Evolutionary conservation across 306 rosid genomes (phyloP).

Genomic region (Albizia julibrissin): DNA sequence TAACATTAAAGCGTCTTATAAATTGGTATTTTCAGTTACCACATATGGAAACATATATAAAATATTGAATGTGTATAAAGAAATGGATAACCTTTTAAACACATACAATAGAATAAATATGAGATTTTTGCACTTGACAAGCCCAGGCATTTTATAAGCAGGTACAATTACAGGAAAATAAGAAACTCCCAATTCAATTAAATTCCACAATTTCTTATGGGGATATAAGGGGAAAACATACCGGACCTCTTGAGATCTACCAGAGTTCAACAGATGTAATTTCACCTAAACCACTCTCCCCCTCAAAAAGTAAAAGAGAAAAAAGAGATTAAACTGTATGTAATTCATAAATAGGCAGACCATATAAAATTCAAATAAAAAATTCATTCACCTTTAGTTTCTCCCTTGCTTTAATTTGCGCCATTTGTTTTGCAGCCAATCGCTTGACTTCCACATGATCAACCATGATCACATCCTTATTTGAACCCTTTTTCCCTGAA

Average conservation of each 20-base stretch:
- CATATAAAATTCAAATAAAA: slow-evolving; percentile 6
- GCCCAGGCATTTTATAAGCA: not conserved
- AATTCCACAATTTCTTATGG: not conserved
- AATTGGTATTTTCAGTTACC: not conserved
- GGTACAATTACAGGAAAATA: not conserved
- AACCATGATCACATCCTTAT: slow-evolving; percentile 72
- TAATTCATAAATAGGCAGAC: not conserved
- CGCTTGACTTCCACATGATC: slow-evolving; percentile 95
- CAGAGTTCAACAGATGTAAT: not conserved
- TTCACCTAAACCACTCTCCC: not conserved
- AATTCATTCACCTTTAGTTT: slow-evolving; percentile 62
- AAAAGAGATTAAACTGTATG: not conserved
- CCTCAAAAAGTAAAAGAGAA: not conserved
- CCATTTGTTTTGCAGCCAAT: slow-evolving; percentile 89
- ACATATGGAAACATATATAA: not conserved
- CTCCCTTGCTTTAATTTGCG: slow-evolving; percentile 72
- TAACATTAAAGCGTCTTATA: slow-evolving; percentile 2
- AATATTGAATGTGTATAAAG: not conserved
- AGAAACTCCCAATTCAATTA: not conserved
- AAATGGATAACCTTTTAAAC: not conserved
- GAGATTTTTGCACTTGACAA: not conserved
- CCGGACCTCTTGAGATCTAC: not conserved
- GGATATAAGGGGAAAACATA: not conserved
- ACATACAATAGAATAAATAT: not conserved
- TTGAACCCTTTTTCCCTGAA: slow-evolving; percentile 52